phyloP scores from a whole-genome alignment of 1,139 yeast genomes.

The Kodamaea derodonti region DNA sequence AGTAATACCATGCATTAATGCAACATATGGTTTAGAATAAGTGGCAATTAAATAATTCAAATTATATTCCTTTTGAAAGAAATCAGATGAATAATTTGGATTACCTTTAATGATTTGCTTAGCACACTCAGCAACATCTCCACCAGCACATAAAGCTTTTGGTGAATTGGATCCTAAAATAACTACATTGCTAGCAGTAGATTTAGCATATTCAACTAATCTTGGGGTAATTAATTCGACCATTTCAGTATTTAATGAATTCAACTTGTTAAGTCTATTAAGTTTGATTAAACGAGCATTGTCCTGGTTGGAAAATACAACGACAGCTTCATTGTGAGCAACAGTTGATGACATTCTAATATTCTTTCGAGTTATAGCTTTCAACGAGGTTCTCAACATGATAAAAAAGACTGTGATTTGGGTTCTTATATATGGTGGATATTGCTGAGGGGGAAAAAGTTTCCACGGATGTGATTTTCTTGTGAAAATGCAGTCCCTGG shows the following conservation, averaged over 20 bases:
- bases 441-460: conserved; percentile 1
- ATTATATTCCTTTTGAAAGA: conserved; percentile 78
- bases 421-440: conserved; percentile 1
- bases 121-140: conserved; percentile 84
- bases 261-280: conserved; percentile 79
- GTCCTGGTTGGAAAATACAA: conserved; percentile 58
- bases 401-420: neutral
- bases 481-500: conserved; percentile 10
- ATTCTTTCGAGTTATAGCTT: conserved; percentile 2
- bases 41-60: conserved; percentile 78
- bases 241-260: conserved; percentile 82
- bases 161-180: conserved; percentile 67
- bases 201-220: conserved; percentile 70
- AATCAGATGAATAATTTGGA: conserved; percentile 53
- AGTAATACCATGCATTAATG: conserved; percentile 87
- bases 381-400: conserved; percentile 10
- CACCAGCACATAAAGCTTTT: conserved; percentile 81
- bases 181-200: conserved; percentile 59
- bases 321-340: conserved; percentile 44
- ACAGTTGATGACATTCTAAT: conserved; percentile 21
- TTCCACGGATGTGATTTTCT: conserved; percentile 8
- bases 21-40: conserved; percentile 77
- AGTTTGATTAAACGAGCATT: conserved; percentile 73
- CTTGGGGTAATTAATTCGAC: conserved; percentile 71
- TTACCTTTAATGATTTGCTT: conserved; percentile 46